Base-by-base conservation (phyloP, 176 grass and related monocot species). In the Panicum miliaceum region DNA sequence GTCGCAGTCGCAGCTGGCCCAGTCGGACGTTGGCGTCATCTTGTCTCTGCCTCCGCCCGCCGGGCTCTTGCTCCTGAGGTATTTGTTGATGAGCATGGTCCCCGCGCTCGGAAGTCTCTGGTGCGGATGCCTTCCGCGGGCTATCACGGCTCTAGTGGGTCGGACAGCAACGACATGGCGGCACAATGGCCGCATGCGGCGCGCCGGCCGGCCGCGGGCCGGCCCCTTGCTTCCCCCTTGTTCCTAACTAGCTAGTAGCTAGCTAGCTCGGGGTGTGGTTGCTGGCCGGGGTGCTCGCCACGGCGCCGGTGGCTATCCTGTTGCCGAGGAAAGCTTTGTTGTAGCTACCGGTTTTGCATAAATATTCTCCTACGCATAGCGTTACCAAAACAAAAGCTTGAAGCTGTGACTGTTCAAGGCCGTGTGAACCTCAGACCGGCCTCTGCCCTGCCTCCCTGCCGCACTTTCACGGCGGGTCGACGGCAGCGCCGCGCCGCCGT, bases 11-110 rank as follows among this genome's bases (percentile, higher is more conserved):
- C n/a, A n/a, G n/a, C n/a, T n/a, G 11, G 42, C n/a, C 26, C n/a
- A n/a, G 42, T 54, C 66, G 64, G 46, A 37, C 20, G 68, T 50
- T 60, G 80, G 51, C 40, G 77, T 61, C 94, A 94, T 90, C 15
- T 74, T 77, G 19, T 15, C 29, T 54, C 57, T 40, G 75, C 45
- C 48, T 11, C 18, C 59, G 29, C 61, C 89, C 2, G 64, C 36
- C 8, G 54, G 8, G 14, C 14, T 32, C 75, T 87, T 83, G 43
- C 80, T 80, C 75, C 84, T 74, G 56, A 94, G 68, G 75, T 91
- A 91, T 60, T 89, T 92, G 77, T 47, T 87, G 86, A 97, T 84
- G 83, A 94, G 81, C 41, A 91, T 35, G 82, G 43, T 46, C 43
- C 43, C 43, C 43, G 23, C 45, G 61, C 69, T 51, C 41, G 71